Percentiles rank a stretch among this genome's conserved stretches.
These are phyloP conservation scores for Fragaria nilgerrensis DNA, from an alignment of 306 rosid genomes.

Conservation along the genomic window DNA sequence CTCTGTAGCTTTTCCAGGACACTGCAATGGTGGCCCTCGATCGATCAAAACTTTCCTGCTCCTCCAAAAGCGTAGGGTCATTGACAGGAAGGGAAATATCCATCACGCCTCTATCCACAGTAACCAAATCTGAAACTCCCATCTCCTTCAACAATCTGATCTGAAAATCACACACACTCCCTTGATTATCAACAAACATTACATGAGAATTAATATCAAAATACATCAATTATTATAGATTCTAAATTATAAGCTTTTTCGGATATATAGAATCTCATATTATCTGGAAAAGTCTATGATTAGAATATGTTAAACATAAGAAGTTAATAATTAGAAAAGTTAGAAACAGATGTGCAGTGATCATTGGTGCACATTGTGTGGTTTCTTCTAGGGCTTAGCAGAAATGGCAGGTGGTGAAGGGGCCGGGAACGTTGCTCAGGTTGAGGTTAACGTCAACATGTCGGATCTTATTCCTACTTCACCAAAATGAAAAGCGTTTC, in stretches of 20 bases:
- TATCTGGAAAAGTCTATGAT: too few species aligned
- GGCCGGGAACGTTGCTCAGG: background rate
- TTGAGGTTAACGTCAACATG: background rate
- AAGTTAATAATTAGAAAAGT: background rate
- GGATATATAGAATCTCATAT: too few species aligned
- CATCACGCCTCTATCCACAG: background rate
- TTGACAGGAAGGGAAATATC: background rate
- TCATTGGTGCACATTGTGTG: background rate
- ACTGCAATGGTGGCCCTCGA: background rate
- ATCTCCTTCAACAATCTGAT: background rate
- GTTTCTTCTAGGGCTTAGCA: background rate
- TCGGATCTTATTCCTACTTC: background rate
- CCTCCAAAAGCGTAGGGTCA: background rate
- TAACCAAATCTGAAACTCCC: background rate
- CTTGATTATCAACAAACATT: background rate
- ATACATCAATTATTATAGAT: too few species aligned
- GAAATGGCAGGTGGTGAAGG: background rate
- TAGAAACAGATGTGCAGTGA: background rate
- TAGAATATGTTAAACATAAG: too few species aligned
- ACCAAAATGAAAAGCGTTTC: background rate
- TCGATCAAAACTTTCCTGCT: too few species aligned
- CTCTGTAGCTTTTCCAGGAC: background rate
- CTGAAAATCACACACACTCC: background rate
- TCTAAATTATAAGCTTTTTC: too few species aligned
- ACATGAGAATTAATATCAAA: background rate